Evolutionary conservation across 2,329 filamentous ascomycete genomes (phyloP).

Genomic region (Aspergillus sclerotialis): DNA sequence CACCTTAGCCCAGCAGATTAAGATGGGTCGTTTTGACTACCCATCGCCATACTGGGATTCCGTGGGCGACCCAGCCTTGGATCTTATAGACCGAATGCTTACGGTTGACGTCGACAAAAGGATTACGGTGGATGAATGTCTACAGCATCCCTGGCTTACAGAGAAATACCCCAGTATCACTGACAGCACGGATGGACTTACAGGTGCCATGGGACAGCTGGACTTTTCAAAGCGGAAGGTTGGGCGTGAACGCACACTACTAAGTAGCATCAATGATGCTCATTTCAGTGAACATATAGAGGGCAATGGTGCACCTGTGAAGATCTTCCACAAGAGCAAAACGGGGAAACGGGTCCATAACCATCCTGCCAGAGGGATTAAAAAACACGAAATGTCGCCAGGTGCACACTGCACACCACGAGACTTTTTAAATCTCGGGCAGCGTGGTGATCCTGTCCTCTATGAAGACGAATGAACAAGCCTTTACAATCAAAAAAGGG

Average conservation of each 20-base stretch:
- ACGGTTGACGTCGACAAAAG: constrained; percentile 77
- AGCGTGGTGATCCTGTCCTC: constrained; percentile 73
- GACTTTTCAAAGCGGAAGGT: constrained; percentile 79
- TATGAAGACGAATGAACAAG: constrained; percentile 57
- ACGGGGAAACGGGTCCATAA: constrained; percentile 41
- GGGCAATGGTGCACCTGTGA: constrained; percentile 54
- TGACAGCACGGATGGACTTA: constrained; percentile 88
- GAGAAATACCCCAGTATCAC: constrained; percentile 53
- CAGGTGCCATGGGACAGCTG: constrained; percentile 73
- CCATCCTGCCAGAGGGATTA: constrained; percentile 24
- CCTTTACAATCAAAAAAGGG: constrained; percentile 21
- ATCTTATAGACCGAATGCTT: constrained; percentile 92
- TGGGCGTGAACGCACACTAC: constrained; percentile 73
- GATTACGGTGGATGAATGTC: constrained; percentile 82
- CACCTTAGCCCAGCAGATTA: constrained; percentile 82
- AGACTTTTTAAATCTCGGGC: constrained; percentile 80
- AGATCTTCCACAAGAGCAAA: constrained; percentile 68
- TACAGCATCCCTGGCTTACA: constrained; percentile 85
- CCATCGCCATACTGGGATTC: constrained; percentile 94
- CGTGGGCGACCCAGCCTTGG: constrained; percentile 77
- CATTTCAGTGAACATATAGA: constrained; percentile 53
- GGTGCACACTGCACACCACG: constrained; percentile 59
- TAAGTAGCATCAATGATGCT: constrained; percentile 75
- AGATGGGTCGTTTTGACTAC: constrained; percentile 82
- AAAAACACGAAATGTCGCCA: constrained; percentile 54